Percentiles rank a stretch among this genome's conserved stretches.
phyloP scores from a whole-genome alignment of 495 filamentous ascomycete species.

The Chaetomium cochliodes region DNA sequence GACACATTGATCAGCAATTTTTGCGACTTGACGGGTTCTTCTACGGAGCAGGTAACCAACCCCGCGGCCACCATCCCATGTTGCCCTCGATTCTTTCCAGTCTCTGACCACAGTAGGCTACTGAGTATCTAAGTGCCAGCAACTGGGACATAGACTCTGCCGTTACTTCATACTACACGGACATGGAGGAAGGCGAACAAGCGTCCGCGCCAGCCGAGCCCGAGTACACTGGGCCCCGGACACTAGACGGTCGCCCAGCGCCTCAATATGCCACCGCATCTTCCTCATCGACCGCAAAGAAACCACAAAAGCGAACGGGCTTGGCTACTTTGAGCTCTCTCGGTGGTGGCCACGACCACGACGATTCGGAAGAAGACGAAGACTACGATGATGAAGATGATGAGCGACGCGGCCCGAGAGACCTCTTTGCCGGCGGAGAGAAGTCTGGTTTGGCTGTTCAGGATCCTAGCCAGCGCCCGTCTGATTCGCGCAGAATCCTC shows the following conservation, averaged over 20 bases:
- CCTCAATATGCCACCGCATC: constrained; percentile 42
- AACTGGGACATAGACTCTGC: constrained; percentile 70
- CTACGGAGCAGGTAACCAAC: constrained; percentile 59
- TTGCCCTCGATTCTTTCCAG: neutral
- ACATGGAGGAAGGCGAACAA: constrained; percentile 57
- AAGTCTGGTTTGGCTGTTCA: constrained; percentile 95
- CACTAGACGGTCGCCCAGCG: constrained; percentile 55
- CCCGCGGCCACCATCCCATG: neutral
- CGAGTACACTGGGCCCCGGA: constrained; percentile 55
- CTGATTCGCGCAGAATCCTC: constrained; percentile 65
- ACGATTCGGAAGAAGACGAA: constrained; percentile 59
- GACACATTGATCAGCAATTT: constrained; percentile 73
- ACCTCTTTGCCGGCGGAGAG: constrained; percentile 92
- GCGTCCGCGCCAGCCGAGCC: constrained; percentile 31
- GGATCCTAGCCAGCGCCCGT: constrained; percentile 61
- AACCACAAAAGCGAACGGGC: constrained; percentile 49
- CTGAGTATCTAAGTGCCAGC: constrained; percentile 63
- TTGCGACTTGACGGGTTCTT: constrained; percentile 65
- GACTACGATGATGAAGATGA: constrained; percentile 61
- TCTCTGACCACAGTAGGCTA: constrained; percentile 49
- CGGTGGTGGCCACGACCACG: constrained; percentile 49
- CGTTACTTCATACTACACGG: constrained; percentile 66
- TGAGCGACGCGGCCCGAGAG: constrained; percentile 63
- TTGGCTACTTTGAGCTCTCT: constrained; percentile 59
- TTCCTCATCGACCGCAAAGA: constrained; percentile 41